Base-by-base conservation (phyloP, 1,284 basidiomycete genomes). In the Microbotryum saponariae region DNA sequence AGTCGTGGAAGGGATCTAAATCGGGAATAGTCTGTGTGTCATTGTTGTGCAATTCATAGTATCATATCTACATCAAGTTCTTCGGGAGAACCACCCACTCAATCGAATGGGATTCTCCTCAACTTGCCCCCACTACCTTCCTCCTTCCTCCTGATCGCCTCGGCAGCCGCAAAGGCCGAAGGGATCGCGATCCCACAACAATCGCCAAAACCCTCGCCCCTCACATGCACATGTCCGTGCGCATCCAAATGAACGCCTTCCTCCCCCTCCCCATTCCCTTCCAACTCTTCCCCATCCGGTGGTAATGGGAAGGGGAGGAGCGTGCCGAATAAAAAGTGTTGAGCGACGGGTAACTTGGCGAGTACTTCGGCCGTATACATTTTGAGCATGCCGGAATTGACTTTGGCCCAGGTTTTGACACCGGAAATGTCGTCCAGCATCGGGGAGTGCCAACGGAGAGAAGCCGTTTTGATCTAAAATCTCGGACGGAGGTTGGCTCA, bases 391-490 rank as follows among this genome's bases (percentile, higher is more conserved):
- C 94, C 96, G n/a, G 81, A 78, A 75, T 98, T 97, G 67, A 97
- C 91, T 75, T 97, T 97, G 73, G 88, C 85, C 93, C 93, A 97
- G 2, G 90, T 89, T 77, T 93, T 96, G 59, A 96, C 94, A 5
- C 86, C 91, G 0, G 91, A 94, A 64, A 98, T 98, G 74, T 97
- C 94, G 74, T 97, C 91, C 14, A 98, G 82, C 94, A 98, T 98
- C 0, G 94, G 96, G 1, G 91, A 97, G 77, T 98, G 96, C 96
- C 94, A 98, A 55, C 93, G 82, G 3, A 98, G 79, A 0, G 91
- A 92, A 0, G 92, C 92, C 0, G 92, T 93, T 76, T 98, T 97
- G 72, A 96, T 90, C 89, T 91, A 27, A 31, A 14, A 42, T 12
- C 1, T 16, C 18, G 37, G 37, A 14, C 7, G 46, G 42, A 56